Base-by-base conservation (phyloP, 805 yeast genomes). In the Aciculoconidium aculeatum region DNA sequence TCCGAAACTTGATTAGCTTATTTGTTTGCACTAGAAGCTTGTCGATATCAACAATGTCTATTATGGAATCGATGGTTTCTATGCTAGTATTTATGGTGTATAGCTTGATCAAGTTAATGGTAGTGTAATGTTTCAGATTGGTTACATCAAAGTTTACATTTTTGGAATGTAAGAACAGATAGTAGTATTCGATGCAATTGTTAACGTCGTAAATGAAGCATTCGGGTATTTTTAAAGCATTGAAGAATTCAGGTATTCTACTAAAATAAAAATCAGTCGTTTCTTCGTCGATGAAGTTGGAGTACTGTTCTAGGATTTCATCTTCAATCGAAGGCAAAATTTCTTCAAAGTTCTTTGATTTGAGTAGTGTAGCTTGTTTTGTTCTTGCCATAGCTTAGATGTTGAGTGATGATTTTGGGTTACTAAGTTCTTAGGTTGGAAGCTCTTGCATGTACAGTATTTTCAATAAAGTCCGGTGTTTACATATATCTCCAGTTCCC, bases 41-140 rank as follows among this genome's bases (percentile, higher is more conserved):
- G 31, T 63, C 68, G 15, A 64, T 47, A 36, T 65, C 70, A 10
- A 65, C 45, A 4, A 65, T 51, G 34, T 64, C 70, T 5, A 63
- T 44, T 7, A 57, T 46, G 13, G 52, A 55, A 15, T 35, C 34
- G 1, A 39, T 23, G 11, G 37, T 38, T 5, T 26, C 26, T 13
- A 26, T 15, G 11, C 35, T 20, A 3, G 36, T 29, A 2, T 58
- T 45, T 13, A 64, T 45, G 3, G 68, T 61, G 17, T 42, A 49
- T 6, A 48, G 47, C 25, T 41, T 38, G 12, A 60, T 36, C n/a
- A 59, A 39, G 27, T 44, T 50, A 14, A 48, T 32, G 1, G 53
- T 47, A 6, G 45, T 56, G 11, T 37, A 34, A 39, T 56, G 58
- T 25, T 47, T 49, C 10, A 36, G 31, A 22, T 42, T 45, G 2